Conservation (phyloP, 768 basidiomycete species). For the Tulasnella sp. region DNA sequence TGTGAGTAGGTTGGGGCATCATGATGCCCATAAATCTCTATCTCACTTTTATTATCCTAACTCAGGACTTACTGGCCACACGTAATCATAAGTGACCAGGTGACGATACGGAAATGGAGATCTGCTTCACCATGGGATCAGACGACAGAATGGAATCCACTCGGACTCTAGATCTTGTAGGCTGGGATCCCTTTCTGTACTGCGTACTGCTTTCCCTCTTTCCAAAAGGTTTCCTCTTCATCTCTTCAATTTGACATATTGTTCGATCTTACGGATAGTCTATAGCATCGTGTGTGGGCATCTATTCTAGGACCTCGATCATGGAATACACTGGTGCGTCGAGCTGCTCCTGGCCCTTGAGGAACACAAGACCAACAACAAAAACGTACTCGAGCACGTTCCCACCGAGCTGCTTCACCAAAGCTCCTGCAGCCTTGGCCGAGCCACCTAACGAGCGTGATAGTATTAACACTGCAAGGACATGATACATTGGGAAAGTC, state of each 20-base stretch:
- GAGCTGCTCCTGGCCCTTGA: slow-evolving; percentile 65
- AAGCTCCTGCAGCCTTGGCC: slow-evolving; percentile 82
- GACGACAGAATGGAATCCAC: neutral
- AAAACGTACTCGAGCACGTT: slow-evolving; percentile 88
- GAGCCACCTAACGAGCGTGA: slow-evolving; percentile 57
- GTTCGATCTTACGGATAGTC: too few relatives aligned
- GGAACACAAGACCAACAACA: slow-evolving; percentile 70
- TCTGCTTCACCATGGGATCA: slow-evolving; percentile 2
- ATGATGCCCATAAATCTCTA: neutral
- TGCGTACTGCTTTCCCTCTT: neutral
- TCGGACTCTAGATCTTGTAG: neutral
- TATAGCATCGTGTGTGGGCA: too few relatives aligned
- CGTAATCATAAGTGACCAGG: slow-evolving; percentile 8
- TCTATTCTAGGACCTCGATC: slow-evolving; percentile 39
- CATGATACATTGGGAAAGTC: neutral
- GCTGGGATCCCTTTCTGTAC: neutral
- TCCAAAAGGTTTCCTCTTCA: neutral
- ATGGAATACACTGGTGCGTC: slow-evolving; percentile 85
- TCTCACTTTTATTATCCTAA: neutral
- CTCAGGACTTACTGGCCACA: slow-evolving; percentile 4
- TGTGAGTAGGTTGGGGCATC: neutral
- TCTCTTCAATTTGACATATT: too few relatives aligned
- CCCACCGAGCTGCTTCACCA: slow-evolving; percentile 72
- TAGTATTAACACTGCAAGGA: slow-evolving; percentile 3
- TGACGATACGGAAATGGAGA: slow-evolving; percentile 5